A percentile compares a stretch with the other conserved stretches of the same genome.
Conservation (phyloP, 208 protist genomes). For the Leishmania gerbilli region DNA sequence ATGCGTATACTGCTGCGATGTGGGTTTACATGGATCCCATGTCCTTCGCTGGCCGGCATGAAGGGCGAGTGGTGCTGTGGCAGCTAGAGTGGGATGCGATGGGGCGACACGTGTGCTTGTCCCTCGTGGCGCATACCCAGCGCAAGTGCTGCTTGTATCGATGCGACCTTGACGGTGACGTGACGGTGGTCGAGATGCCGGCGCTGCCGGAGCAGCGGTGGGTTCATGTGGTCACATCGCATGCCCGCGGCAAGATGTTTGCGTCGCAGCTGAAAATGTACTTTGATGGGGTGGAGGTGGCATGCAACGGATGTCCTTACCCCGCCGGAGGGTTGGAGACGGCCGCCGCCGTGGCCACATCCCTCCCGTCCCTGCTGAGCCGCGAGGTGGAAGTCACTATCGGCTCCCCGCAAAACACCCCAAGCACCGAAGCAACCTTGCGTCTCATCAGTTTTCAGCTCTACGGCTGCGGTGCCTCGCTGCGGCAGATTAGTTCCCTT, state of each 20-base stretch:
- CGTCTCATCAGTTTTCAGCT: conserved; percentile 54
- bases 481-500: conserved; percentile 39
- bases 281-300: conserved; percentile 49
- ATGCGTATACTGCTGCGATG: conserved; percentile 46
- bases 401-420: conserved; percentile 32
- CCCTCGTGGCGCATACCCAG: conserved; percentile 30
- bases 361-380: conserved; percentile 25
- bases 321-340: conserved; percentile 30
- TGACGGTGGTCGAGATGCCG: conserved; percentile 40
- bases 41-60: conserved; percentile 13
- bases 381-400: conserved; percentile 41
- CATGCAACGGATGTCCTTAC: conserved; percentile 28
- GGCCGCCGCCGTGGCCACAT: conserved; percentile 21
- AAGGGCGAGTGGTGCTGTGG: conserved; percentile 40
- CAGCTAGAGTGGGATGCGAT: conserved; percentile 38
- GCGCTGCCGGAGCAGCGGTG: conserved; percentile 48
- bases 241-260: conserved; percentile 41
- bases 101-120: conserved; percentile 29
- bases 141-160: conserved; percentile 35
- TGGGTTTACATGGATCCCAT: conserved; percentile 52
- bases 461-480: conserved; percentile 39
- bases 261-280: conserved; percentile 43
- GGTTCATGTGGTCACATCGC: conserved; percentile 50
- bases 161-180: conserved; percentile 31
- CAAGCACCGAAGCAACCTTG: conserved; percentile 22